These are phyloP conservation scores for Termitomyces sp. DNA, from an alignment of 768 basidiomycete genomes.

Conservation along the genomic window DNA sequence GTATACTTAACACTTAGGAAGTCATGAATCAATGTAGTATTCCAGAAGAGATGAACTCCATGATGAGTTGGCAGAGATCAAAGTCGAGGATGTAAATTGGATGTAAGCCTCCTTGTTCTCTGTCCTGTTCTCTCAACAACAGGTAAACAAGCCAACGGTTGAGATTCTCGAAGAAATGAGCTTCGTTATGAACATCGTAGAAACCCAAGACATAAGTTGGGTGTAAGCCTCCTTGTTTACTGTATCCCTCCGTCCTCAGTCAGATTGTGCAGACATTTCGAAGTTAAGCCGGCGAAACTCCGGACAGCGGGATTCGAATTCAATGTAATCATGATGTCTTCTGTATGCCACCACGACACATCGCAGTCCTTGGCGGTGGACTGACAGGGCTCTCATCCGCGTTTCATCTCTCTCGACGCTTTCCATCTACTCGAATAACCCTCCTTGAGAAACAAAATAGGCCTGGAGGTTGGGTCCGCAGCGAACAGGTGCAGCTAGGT, in stretches of 20 bases:
- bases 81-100: conserved; percentile 35
- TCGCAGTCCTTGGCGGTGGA: conserved; percentile 77
- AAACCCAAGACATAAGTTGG: no score
- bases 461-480: conserved; percentile 86
- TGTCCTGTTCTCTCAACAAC: background rate
- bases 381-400: conserved; percentile 79
- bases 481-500: conserved; percentile 44
- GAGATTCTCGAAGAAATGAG: conserved; percentile 5
- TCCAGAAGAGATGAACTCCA: conserved; percentile 79
- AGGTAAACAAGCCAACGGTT: conserved; percentile 47
- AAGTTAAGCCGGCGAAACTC: background rate
- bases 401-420: conserved; percentile 66
- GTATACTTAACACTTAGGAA: conserved; percentile 49
- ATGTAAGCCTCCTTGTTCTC: conserved; percentile 27
- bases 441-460: conserved; percentile 61
- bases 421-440: conserved; percentile 53
- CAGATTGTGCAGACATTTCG: no score
- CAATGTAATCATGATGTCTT: background rate
- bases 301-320: background rate
- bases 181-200: no score
- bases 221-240: conserved; percentile 27
- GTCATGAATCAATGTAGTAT: conserved; percentile 26
- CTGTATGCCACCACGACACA: conserved; percentile 18
- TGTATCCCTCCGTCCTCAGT: no score
- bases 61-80: conserved; percentile 62